phyloP scores from a whole-genome alignment of 352 stramenopile genomes.

The Phytopythium mirpurense region DNA sequence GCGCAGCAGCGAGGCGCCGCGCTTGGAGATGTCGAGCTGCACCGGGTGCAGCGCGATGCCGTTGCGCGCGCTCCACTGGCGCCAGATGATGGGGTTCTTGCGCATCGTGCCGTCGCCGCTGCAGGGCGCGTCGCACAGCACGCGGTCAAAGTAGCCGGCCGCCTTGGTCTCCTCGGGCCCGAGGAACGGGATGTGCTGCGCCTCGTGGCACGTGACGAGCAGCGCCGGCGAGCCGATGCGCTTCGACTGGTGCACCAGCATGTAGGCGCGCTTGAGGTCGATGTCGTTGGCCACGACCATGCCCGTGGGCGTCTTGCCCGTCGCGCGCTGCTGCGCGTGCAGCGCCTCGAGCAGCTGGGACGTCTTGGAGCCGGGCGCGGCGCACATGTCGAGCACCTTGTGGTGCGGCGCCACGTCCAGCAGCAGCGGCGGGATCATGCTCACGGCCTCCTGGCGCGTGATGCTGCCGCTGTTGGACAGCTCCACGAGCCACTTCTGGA shows the following conservation, averaged over 20 bases:
- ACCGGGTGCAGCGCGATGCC: conserved; percentile 91
- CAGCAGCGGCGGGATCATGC: conserved; percentile 98
- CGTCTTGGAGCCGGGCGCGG: conserved; percentile 98
- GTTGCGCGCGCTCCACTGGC: conserved; percentile 91
- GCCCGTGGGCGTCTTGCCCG: conserved; percentile 78
- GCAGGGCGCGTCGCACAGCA: conserved; percentile 98
- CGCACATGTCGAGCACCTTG: conserved; percentile 97
- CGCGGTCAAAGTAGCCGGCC: conserved; percentile 94
- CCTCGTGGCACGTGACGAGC: conserved; percentile 95
- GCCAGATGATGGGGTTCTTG: conserved; percentile 97
- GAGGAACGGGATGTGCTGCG: conserved; percentile 94
- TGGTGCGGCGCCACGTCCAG: conserved; percentile 93
- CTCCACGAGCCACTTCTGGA: conserved; percentile 96
- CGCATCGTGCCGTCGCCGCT: conserved; percentile 97
- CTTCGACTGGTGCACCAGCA: conserved; percentile 98
- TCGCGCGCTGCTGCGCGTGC: conserved; percentile 73
- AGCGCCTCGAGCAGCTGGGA: conserved; percentile 96
- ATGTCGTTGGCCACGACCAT: conserved; percentile 97
- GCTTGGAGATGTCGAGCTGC: conserved; percentile 94
- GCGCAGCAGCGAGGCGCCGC: conserved; percentile 89
- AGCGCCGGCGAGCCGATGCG: conserved; percentile 92
- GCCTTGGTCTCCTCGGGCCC: conserved; percentile 44
- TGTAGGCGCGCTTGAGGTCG: conserved; percentile 97
- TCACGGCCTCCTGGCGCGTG: conserved; percentile 98
- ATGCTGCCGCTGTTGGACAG: conserved; percentile 93